Evolutionary conservation across 2,329 filamentous ascomycete genomes (phyloP), one percentile per base, ranked within the genome.

Genomic region (Ascochyta fabae): DNA sequence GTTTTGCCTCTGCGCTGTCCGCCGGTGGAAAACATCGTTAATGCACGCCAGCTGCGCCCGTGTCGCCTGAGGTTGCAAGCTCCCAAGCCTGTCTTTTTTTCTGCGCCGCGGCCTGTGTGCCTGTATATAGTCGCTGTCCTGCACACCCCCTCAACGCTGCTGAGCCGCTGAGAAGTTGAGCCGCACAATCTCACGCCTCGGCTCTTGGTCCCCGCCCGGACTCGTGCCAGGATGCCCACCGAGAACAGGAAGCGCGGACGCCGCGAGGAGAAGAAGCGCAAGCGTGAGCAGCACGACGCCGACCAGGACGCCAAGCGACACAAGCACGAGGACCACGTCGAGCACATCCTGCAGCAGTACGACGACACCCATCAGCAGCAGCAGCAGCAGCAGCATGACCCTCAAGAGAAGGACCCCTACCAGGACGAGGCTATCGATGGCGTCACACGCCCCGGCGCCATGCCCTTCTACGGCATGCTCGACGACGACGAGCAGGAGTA

Each of bases 401-500:
- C 60, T 16, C 46, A 63, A 15, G 53, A 55, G 3, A 49, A 54
- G 4, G 56, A 58, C 1, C 56, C 61, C 26, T 59, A 56, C 57
- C 62, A 64, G n/a, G 56, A 68, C 49, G 66, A 66, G 24, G 67
- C 64, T 33, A 29, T 65, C 75, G 67, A 69, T 48, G 68, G 59
- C 57, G 63, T 65, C 60, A 69, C 70, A 34, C 71, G 69, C 33
- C 71, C 68, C 3, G 77, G 76, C 9, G 90, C 91, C 56, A 85
- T 82, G 65, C 87, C 91, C 53, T 99, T 96, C 80, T 98, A 96
- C 68, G 95, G 95, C 61, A 88, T 97, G 81, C 87, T 99, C 24
- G 90, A 92, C 67, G 89, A 96, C 50, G 86, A 96, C 64, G 95
- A 99, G 80, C 92, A 96, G 72, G 93, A 97, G 75, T 97, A 97